These are phyloP conservation scores for Cunninghamia lanceolata DNA, from an alignment of 75 land plant species.

Conservation along the genomic window DNA sequence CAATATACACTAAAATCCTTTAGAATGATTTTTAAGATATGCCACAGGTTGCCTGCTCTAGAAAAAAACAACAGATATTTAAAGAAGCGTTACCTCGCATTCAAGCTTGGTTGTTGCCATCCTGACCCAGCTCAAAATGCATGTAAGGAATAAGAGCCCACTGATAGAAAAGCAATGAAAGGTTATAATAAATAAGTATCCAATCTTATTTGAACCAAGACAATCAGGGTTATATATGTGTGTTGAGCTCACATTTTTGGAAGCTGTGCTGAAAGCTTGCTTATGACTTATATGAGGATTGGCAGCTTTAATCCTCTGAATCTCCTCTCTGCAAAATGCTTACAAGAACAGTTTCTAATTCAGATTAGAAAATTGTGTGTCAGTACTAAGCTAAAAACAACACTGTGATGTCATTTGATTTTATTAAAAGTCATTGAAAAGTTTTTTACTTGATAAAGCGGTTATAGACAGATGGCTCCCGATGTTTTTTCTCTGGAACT, in stretches of 20 bases:
- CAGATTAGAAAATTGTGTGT: background rate
- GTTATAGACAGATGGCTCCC: conserved; percentile 63
- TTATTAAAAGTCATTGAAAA: background rate
- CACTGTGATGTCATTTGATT: background rate
- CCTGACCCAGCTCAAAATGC: background rate
- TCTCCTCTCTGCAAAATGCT: conserved; percentile 12
- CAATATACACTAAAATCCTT: background rate
- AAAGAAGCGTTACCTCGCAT: background rate
- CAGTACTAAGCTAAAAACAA: background rate
- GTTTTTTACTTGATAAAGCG: conserved; percentile 44
- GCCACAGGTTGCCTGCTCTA: background rate
- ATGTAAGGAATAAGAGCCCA: conserved; percentile 11
- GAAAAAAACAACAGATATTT: background rate
- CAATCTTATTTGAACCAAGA: background rate
- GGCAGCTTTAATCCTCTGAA: conserved; percentile 16
- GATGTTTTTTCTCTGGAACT: conserved; percentile 64
- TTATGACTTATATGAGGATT: conserved; percentile 15
- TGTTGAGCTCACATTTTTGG: conserved; percentile 14
- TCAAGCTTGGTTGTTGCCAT: background rate
- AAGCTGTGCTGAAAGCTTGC: conserved; percentile 22
- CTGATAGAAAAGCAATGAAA: background rate
- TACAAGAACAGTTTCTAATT: background rate
- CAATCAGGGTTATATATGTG: background rate
- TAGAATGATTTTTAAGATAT: background rate
- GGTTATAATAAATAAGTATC: background rate